These are phyloP conservation scores for Cymbopogon flexuosus DNA, from an alignment of 202 grass and related monocot genomes.

Conservation along the genomic window DNA sequence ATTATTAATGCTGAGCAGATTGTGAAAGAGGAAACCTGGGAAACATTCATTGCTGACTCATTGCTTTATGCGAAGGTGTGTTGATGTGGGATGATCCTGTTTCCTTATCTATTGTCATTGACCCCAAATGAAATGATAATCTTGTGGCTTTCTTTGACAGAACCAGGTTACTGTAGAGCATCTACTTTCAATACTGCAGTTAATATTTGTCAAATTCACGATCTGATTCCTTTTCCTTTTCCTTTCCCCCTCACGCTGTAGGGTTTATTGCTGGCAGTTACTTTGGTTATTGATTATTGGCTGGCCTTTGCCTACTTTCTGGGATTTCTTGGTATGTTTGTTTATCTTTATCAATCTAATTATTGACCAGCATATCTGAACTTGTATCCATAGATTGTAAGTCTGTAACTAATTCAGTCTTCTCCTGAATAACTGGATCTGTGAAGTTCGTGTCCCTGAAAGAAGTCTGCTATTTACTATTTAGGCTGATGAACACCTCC, in stretches of 20 bases:
- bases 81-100: background rate
- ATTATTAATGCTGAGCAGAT: conserved; percentile 40
- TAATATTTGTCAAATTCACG: background rate
- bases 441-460: background rate
- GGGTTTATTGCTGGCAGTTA: conserved; percentile 73
- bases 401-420: background rate
- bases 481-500: background rate
- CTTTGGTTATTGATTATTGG: conserved; percentile 65
- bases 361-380: background rate
- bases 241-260: conserved; percentile 21
- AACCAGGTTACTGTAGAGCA: background rate
- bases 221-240: background rate
- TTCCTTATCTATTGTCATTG: conserved; percentile 4
- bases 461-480: background rate
- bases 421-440: background rate
- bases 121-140: background rate
- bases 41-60: conserved; percentile 61
- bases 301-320: conserved; percentile 73
- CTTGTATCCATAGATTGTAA: background rate
- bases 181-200: background rate
- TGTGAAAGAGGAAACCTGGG: conserved; percentile 88
- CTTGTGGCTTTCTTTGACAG: conserved; percentile 6
- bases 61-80: conserved; percentile 79
- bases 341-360: conserved; percentile 4
- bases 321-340: conserved; percentile 73